Evolutionary conservation across 164 flowering plant genomes (phyloP).

Genomic region (Echeveria elegans): DNA sequence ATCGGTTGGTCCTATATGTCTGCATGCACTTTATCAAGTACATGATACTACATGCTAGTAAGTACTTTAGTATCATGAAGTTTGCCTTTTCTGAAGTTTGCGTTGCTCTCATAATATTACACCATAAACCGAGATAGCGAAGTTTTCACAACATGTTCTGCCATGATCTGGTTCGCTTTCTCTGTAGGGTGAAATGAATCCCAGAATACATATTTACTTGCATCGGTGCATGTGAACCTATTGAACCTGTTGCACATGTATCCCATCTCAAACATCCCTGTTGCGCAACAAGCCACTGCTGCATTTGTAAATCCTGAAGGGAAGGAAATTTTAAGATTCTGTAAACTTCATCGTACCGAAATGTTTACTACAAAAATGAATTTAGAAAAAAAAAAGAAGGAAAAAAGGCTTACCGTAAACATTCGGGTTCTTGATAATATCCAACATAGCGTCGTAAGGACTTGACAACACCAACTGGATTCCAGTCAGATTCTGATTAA

Average conservation of each 20-base stretch:
- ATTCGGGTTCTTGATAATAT: constrained; percentile 3
- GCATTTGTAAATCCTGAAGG: constrained; percentile 2
- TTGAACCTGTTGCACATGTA: constrained; percentile 7
- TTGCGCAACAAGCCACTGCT: constrained; percentile 9
- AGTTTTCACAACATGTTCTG: background rate
- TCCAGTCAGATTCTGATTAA: background rate
- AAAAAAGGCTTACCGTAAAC: background rate
- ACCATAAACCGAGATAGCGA: constrained; percentile 1
- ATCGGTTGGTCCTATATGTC: no score
- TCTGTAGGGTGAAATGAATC: constrained; percentile 1
- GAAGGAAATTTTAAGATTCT: background rate
- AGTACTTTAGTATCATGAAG: background rate
- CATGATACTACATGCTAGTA: no score
- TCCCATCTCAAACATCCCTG: constrained; percentile 9
- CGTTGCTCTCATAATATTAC: background rate
- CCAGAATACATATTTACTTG: constrained; percentile 6
- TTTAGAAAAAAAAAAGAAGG: background rate
- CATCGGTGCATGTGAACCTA: constrained; percentile 2
- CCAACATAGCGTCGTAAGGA: constrained; percentile 1
- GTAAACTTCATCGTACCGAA: background rate
- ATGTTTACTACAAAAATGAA: background rate
- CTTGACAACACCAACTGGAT: background rate
- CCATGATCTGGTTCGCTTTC: constrained; percentile 4
- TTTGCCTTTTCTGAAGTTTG: background rate
- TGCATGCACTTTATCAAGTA: no score